Conservation (phyloP, 805 yeast genomes). For the Saturnispora mendoncae region DNA sequence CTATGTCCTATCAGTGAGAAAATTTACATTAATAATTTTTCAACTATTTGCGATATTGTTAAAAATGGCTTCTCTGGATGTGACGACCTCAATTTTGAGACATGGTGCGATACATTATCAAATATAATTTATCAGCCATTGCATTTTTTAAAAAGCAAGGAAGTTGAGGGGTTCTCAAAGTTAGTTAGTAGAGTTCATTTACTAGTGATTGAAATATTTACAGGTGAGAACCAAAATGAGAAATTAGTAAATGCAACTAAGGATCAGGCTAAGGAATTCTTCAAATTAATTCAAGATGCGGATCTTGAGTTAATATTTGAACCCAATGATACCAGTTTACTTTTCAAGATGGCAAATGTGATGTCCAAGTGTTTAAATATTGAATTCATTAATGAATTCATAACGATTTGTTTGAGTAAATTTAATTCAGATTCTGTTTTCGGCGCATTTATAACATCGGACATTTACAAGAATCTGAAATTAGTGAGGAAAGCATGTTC, state of each 20-base stretch:
- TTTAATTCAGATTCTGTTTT: conserved; percentile 10
- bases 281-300: conserved; percentile 11
- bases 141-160: conserved; percentile 4
- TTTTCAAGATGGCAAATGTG: conserved; percentile 5
- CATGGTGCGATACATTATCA: conserved; percentile 2
- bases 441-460: conserved; percentile 6
- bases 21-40: neutral
- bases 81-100: conserved; percentile 1
- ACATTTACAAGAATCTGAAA: conserved; percentile 4
- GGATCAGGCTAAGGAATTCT: conserved; percentile 7
- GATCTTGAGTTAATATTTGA: conserved; percentile 11
- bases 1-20: neutral
- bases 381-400: conserved; percentile 6
- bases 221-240: neutral
- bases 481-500: conserved; percentile 2
- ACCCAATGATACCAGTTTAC: neutral
- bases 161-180: neutral
- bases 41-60: neutral
- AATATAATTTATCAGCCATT: conserved; percentile 7
- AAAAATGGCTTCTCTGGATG: neutral
- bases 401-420: conserved; percentile 7
- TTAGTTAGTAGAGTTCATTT: neutral
- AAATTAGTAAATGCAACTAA: neutral
- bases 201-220: conserved; percentile 2
- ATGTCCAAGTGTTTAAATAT: neutral